These are phyloP conservation scores for Podospora australis DNA, from an alignment of 495 filamentous ascomycete genomes.

Conservation along the genomic window DNA sequence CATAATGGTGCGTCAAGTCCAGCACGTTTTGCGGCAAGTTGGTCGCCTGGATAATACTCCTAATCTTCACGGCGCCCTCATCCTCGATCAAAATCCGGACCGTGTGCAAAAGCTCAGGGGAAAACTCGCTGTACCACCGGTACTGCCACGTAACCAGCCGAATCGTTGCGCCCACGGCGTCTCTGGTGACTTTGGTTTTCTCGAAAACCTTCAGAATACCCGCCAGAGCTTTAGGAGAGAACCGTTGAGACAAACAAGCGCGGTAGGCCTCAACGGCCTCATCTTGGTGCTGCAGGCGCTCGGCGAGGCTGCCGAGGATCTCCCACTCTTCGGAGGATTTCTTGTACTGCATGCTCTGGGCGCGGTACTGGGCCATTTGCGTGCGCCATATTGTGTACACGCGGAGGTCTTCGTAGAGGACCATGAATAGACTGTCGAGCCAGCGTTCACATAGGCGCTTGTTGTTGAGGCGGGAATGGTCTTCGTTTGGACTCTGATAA, in stretches of 20 bases:
- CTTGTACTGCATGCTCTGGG: constrained; percentile 85
- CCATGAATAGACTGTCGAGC: constrained; percentile 99
- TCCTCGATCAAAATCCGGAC: constrained; percentile 92
- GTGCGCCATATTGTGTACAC: constrained; percentile 99
- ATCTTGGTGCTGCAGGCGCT: constrained; percentile 80
- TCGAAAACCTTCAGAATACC: constrained; percentile 71
- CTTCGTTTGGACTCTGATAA: constrained; percentile 35
- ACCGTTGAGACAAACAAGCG: constrained; percentile 71
- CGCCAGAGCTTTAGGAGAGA: constrained; percentile 82
- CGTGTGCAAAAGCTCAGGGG: constrained; percentile 75
- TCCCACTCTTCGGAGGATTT: constrained; percentile 98
- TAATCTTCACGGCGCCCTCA: constrained; percentile 93
- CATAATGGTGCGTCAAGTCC: constrained; percentile 94
- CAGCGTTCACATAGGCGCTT: constrained; percentile 96
- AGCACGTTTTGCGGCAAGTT: constrained; percentile 87
- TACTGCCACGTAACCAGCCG: constrained; percentile 95
- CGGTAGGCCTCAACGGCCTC: constrained; percentile 91
- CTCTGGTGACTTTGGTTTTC: constrained; percentile 61
- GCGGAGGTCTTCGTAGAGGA: constrained; percentile 92
- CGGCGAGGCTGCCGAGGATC: constrained; percentile 87
- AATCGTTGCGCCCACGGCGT: constrained; percentile 73
- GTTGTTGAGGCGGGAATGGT: constrained; percentile 72
- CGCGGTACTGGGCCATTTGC: constrained; percentile 86
- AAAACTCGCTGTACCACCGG: constrained; percentile 99
- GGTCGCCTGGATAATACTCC: constrained; percentile 94